Evolutionary conservation across 495 filamentous ascomycete genomes (phyloP).

Genomic region (Hamigera avellanea): DNA sequence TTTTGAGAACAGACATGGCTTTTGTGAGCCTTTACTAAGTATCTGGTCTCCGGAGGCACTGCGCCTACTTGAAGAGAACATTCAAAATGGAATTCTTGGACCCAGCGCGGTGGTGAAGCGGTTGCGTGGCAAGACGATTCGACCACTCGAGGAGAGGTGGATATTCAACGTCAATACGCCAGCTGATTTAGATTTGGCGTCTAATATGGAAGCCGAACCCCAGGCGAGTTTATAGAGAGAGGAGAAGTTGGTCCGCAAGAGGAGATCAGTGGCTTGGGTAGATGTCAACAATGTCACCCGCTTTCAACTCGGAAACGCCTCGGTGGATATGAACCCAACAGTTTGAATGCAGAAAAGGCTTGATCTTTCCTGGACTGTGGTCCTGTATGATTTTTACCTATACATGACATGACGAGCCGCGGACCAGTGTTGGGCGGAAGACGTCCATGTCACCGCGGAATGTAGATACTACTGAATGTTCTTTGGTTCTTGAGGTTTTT

Average conservation of each 20-base stretch:
- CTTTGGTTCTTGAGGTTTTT: background rate
- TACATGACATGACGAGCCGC: background rate
- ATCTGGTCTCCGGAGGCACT: conserved; percentile 11
- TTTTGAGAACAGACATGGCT: conserved; percentile 11
- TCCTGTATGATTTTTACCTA: conserved; percentile 2
- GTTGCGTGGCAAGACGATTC: conserved; percentile 6
- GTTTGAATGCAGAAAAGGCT: conserved; percentile 7
- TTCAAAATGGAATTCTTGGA: conserved; percentile 6
- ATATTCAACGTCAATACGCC: conserved; percentile 9
- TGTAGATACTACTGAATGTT: background rate
- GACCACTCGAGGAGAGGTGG: conserved; percentile 9
- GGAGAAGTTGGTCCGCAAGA: too few relatives aligned
- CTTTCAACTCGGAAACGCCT: background rate
- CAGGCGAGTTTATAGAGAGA: too few relatives aligned
- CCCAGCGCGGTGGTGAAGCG: conserved; percentile 9
- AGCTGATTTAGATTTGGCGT: too few relatives aligned
- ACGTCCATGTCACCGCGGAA: conserved; percentile 5
- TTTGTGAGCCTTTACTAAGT: conserved; percentile 10
- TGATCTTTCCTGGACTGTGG: conserved; percentile 8
- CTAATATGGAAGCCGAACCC: too few relatives aligned
- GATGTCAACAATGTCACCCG: too few relatives aligned
- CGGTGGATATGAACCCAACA: conserved; percentile 9
- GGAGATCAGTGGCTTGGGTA: too few relatives aligned
- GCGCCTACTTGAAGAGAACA: conserved; percentile 5
- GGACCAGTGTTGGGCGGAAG: conserved; percentile 4